Conservation (phyloP, 2,329 filamentous ascomycete species). For the Tolypocladium guangdongense region DNA sequence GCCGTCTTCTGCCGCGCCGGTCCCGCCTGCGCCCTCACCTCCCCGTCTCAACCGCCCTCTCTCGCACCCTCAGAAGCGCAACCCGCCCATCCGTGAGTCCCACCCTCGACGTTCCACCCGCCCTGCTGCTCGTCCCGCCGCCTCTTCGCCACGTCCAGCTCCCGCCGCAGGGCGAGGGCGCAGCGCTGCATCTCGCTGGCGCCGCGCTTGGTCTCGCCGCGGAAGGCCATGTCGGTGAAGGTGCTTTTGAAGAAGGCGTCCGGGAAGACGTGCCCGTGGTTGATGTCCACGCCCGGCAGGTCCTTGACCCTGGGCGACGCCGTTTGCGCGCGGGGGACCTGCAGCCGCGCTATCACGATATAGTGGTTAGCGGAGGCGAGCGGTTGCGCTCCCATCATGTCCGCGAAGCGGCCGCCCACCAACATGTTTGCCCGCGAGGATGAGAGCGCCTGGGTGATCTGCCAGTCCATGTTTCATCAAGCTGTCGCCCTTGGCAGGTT, state of each 20-base stretch:
- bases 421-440: too few species aligned
- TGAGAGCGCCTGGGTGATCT: too few species aligned
- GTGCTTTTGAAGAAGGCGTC: constrained; percentile 47
- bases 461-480: too few species aligned
- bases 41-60: constrained; percentile 14
- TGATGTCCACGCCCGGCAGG: constrained; percentile 30
- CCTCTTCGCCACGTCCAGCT: constrained; percentile 20
- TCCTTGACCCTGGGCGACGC: constrained; percentile 25
- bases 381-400: too few species aligned
- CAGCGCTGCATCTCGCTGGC: too few species aligned
- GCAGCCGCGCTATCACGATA: constrained; percentile 28
- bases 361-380: too few species aligned
- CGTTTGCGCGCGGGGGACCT: constrained; percentile 27
- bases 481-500: too few species aligned
- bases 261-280: constrained; percentile 32
- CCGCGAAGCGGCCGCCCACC: too few species aligned
- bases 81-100: constrained; percentile 21
- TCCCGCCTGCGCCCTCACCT: too few species aligned
- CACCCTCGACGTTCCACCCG: constrained; percentile 15
- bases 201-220: constrained; percentile 37
- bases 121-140: constrained; percentile 16
- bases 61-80: too few species aligned
- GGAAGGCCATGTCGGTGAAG: constrained; percentile 40
- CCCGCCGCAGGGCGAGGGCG: constrained; percentile 16
- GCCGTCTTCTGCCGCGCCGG: too few species aligned